Evolutionary conservation across 495 filamentous ascomycete genomes (phyloP).

Genomic region (Viridothelium virens): DNA sequence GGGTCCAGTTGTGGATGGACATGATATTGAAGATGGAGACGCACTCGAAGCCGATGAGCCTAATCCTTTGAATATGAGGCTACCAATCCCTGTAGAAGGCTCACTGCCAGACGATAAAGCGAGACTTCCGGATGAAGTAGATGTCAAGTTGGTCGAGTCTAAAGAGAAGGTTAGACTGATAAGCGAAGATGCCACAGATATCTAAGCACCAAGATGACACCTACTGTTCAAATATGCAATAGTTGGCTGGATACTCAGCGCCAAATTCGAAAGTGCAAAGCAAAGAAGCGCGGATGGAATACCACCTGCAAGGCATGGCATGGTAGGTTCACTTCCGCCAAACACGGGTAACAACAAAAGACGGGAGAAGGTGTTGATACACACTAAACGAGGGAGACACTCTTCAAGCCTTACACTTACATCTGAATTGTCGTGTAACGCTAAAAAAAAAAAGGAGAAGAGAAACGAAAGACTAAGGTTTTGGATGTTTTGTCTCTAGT

Average conservation of each 20-base stretch:
- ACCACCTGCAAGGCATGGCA: neutral
- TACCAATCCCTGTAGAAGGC: neutral
- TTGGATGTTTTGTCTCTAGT: neutral
- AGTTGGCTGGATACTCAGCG: neutral
- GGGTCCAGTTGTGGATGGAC: slow-evolving; percentile 1
- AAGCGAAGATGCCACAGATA: neutral
- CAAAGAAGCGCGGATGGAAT: neutral
- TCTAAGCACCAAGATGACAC: neutral
- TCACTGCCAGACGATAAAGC: neutral
- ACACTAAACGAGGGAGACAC: neutral
- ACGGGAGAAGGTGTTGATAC: neutral
- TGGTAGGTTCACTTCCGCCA: neutral
- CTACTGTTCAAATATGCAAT: neutral
- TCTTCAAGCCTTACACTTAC: neutral
- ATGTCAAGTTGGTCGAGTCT: neutral
- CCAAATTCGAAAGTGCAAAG: neutral
- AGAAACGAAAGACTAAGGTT: neutral
- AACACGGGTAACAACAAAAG: neutral
- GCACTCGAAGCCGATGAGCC: neutral
- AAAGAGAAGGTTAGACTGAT: neutral
- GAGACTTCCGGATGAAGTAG: neutral
- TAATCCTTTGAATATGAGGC: neutral
- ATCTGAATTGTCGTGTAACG: neutral
- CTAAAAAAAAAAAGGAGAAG: neutral
- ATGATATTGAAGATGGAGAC: neutral